These are phyloP conservation scores for Aureobasidium uvarum DNA, from an alignment of 2,329 filamentous ascomycete genomes.

Conservation along the genomic window DNA sequence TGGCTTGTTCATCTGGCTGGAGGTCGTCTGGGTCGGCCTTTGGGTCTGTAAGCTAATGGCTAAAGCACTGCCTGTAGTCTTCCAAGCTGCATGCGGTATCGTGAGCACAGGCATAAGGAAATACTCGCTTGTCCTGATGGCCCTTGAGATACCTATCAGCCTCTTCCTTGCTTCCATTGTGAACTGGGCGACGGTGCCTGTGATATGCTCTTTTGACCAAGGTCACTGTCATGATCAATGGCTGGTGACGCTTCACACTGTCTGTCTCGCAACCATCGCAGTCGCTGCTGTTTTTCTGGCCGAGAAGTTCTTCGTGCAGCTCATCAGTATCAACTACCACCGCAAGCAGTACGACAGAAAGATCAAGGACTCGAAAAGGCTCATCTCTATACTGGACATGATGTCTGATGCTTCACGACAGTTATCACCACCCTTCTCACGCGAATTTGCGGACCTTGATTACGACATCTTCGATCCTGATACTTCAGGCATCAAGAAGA, in stretches of 20 bases:
- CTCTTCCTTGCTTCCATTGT: slow-evolving; percentile 68
- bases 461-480: slow-evolving; percentile 77
- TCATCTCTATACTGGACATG: slow-evolving; percentile 68
- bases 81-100: slow-evolving; percentile 68
- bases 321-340: slow-evolving; percentile 71
- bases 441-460: slow-evolving; percentile 77
- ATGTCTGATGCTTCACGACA: slow-evolving; percentile 78
- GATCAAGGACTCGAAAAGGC: slow-evolving; percentile 77
- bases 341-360: slow-evolving; percentile 67
- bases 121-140: slow-evolving; percentile 64
- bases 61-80: slow-evolving; percentile 58
- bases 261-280: slow-evolving; percentile 61
- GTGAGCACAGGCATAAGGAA: slow-evolving; percentile 69
- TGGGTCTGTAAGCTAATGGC: slow-evolving; percentile 67
- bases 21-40: slow-evolving; percentile 64
- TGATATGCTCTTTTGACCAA: slow-evolving; percentile 31
- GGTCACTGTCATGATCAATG: slow-evolving; percentile 38
- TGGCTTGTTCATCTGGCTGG: slow-evolving; percentile 66
- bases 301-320: slow-evolving; percentile 68
- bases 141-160: slow-evolving; percentile 64
- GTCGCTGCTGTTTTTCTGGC: slow-evolving; percentile 63
- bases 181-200: slow-evolving; percentile 60
- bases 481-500: slow-evolving; percentile 50
- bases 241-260: slow-evolving; percentile 53
- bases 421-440: slow-evolving; percentile 79